These are phyloP conservation scores for Fusarium torreyae DNA, from an alignment of 2,329 filamentous ascomycete species.

Conservation along the genomic window DNA sequence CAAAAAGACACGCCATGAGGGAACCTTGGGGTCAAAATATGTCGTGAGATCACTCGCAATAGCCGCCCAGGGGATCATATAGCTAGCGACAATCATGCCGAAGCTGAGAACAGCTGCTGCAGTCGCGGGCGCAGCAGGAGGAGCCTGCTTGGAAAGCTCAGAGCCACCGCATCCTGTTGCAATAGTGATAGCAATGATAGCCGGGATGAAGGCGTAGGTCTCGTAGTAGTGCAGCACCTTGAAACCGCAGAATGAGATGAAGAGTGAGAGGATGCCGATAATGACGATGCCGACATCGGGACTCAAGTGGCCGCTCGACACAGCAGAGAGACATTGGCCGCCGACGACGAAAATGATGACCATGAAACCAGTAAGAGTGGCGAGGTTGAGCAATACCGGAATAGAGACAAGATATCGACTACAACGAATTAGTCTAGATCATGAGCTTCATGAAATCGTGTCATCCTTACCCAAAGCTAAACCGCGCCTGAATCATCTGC, in stretches of 20 bases:
- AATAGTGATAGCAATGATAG: conserved; percentile 69
- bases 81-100: conserved; percentile 73
- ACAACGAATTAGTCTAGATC: conserved; percentile 1
- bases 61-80: conserved; percentile 74
- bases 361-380: conserved; percentile 74
- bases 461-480: conserved; percentile 68
- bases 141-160: conserved; percentile 64
- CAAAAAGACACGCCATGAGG: conserved; percentile 66
- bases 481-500: conserved; percentile 76
- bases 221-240: conserved; percentile 71
- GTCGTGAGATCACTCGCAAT: conserved; percentile 73
- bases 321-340: conserved; percentile 71
- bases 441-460: background rate
- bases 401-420: conserved; percentile 71
- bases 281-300: conserved; percentile 73
- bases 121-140: conserved; percentile 57
- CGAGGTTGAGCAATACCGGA: conserved; percentile 74
- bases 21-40: conserved; percentile 71
- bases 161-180: conserved; percentile 68
- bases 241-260: conserved; percentile 75
- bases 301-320: conserved; percentile 64
- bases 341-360: conserved; percentile 74
- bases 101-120: conserved; percentile 68
- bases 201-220: conserved; percentile 70
- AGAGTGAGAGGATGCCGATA: conserved; percentile 68